Base-by-base conservation (phyloP, 2,329 filamentous ascomycete species). In the Beauveria australis region DNA sequence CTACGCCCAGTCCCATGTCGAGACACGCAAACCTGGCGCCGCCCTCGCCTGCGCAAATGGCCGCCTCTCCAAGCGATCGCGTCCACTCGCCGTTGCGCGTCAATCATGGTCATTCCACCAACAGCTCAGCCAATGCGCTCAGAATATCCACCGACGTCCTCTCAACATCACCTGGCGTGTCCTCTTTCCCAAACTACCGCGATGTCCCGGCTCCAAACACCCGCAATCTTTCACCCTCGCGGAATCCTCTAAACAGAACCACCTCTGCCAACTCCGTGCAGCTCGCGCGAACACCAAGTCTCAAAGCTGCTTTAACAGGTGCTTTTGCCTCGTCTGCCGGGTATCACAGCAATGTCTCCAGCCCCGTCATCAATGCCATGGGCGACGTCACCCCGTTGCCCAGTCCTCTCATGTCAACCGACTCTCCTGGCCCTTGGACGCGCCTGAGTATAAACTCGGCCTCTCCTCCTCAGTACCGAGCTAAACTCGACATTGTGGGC, bases 361-460 rank as follows among this genome's bases (percentile, higher is more conserved):
- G 89, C 60, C 89, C 89, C 3, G 82, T 89, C 64, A 83, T 92
- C 59, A 82, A 85, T 62, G 88, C 89, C 51, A 88, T 92, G 84
- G 85, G 86, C 63, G 88, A 91, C 70, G 76, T 94, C 64, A 93
- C 90, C 3, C 89, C 89, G 60, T 76, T 94, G 40, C 89, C 89
- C 3, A 93, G 89, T 24, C 89, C 89, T 4, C 79, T 92, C 51
- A 79, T 88, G 67, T 79, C 79, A 5, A 78, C 77, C 64, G 85
- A 87, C 67, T 89, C 87, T 1, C 83, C 86, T 14, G 85, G 86
- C 28, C 85, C 86, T 24, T 86, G 87, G 87, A 85, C 79, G 71
- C 78, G 77, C 69, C 72, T 85, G 60, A 72, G 72, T 59, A 72
- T 75, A 37, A 75, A 78, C 53, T 78, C 78, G 37, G 72, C 73